Evolutionary conservation across 2,329 filamentous ascomycete genomes (phyloP).

Genomic region (Cladosporium cucumerinum): DNA sequence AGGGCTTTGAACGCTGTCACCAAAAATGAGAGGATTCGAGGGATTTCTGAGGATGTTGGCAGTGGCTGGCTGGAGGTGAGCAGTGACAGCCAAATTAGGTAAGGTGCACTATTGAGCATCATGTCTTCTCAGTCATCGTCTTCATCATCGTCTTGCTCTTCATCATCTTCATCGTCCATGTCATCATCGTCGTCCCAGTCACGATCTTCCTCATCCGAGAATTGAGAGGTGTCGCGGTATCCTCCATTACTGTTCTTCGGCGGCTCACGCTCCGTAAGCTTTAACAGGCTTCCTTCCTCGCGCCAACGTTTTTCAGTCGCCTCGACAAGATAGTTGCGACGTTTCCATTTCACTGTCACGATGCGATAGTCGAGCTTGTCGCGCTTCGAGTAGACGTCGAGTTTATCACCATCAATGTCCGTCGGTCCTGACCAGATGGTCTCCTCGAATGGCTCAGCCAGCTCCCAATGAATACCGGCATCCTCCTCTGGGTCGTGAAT

Average conservation of each 20-base stretch:
- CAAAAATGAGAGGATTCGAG: too few relatives aligned
- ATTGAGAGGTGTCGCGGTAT: not conserved
- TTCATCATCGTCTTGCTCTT: not conserved
- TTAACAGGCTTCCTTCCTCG: not conserved
- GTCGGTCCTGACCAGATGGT: not conserved
- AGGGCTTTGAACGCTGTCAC: too few relatives aligned
- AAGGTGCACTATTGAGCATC: too few relatives aligned
- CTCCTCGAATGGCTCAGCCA: not conserved
- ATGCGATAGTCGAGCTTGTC: slow-evolving; percentile 4
- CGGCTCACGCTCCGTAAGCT: not conserved
- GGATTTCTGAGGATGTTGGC: too few relatives aligned
- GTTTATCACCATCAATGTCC: not conserved
- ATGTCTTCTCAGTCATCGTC: not conserved
- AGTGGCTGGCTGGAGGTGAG: too few relatives aligned
- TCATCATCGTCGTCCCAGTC: not conserved
- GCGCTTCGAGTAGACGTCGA: not conserved
- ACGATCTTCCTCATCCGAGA: not conserved
- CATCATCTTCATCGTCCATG: not conserved
- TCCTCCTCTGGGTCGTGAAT: not conserved
- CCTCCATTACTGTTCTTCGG: not conserved
- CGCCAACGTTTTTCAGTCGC: not conserved
- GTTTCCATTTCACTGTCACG: not conserved
- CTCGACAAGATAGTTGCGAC: not conserved
- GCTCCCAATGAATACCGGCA: not conserved
- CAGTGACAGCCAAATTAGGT: too few relatives aligned